Evolutionary conservation across 1,139 yeast genomes (phyloP).

Genomic region (Hemisphaericaspora xylanilytica): DNA sequence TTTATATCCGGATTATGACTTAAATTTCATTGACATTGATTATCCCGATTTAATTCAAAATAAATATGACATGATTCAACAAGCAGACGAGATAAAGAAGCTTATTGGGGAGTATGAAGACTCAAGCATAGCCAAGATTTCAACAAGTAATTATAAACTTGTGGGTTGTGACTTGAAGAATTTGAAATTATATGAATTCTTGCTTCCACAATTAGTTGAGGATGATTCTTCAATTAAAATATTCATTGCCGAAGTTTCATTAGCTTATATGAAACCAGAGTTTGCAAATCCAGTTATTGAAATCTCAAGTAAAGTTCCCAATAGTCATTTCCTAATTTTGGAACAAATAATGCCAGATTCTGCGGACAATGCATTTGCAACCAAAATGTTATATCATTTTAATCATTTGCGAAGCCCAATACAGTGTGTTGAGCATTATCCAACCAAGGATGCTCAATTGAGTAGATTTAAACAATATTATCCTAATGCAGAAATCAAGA

Average conservation of each 20-base stretch:
- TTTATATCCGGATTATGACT: conserved; percentile 14
- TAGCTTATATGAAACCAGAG: conserved; percentile 73
- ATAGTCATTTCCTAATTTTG: conserved; percentile 61
- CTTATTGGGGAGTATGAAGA: conserved; percentile 41
- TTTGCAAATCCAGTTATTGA: conserved; percentile 65
- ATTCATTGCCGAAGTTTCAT: conserved; percentile 78
- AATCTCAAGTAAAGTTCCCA: conserved; percentile 44
- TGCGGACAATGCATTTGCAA: conserved; percentile 61
- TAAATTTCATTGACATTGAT: conserved; percentile 66
- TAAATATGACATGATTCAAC: conserved; percentile 51
- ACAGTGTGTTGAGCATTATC: conserved; percentile 62
- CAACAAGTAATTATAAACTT: conserved; percentile 51
- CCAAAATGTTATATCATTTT: conserved; percentile 74
- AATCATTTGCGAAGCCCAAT: conserved; percentile 65
- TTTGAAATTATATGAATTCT: conserved; percentile 35
- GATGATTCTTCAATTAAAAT: conserved; percentile 40
- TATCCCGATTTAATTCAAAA: conserved; percentile 64
- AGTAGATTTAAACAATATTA: conserved; percentile 49
- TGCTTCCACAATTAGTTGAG: conserved; percentile 21
- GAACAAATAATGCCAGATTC: conserved; percentile 76
- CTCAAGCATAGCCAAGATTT: conserved; percentile 29
- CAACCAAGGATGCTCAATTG: conserved; percentile 48
- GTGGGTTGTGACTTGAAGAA: conserved; percentile 74
- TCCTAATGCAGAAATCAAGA: conserved; percentile 48
- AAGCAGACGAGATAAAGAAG: conserved; percentile 44